phyloP scores from a whole-genome alignment of 345 rosid genomes.

The Eucalyptus marginata region DNA sequence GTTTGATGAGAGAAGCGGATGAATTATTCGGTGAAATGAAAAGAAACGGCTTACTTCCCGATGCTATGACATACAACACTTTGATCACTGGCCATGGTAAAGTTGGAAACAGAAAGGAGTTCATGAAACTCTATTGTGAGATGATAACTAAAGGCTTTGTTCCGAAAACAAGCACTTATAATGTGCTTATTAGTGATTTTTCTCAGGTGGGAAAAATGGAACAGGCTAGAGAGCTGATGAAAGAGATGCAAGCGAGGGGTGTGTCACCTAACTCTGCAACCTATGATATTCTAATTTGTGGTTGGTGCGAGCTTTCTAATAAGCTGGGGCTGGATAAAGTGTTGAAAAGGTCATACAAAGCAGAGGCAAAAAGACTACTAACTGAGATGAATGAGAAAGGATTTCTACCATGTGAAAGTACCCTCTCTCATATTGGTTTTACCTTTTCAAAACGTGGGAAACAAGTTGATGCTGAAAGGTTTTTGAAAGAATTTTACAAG shows the following conservation, averaged over 20 bases:
- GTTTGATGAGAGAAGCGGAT: conserved; percentile 35
- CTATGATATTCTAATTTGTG: conserved; percentile 60
- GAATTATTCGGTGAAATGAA: conserved; percentile 50
- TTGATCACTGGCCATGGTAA: conserved; percentile 59
- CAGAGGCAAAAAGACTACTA: conserved; percentile 49
- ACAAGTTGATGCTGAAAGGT: conserved; percentile 37
- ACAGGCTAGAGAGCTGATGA: conserved; percentile 65
- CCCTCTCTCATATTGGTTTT: conserved; percentile 47
- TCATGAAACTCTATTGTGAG: conserved; percentile 52
- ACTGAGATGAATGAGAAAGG: conserved; percentile 62
- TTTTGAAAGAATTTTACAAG: conserved; percentile 38
- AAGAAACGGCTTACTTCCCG: conserved; percentile 38
- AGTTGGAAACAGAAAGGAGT: conserved; percentile 58
- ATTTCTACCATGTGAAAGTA: conserved; percentile 44
- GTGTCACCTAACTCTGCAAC: conserved; percentile 56
- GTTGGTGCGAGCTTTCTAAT: conserved; percentile 52
- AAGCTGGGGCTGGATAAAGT: conserved; percentile 36
- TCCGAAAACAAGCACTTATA: conserved; percentile 67
- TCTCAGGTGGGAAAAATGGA: conserved; percentile 60
- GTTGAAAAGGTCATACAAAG: conserved; percentile 26
- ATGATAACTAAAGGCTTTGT: conserved; percentile 69
- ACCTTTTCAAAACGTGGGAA: conserved; percentile 55
- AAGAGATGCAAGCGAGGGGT: conserved; percentile 65
- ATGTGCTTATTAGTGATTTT: conserved; percentile 57
- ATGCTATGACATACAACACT: conserved; percentile 56